A percentile compares a stretch with the other conserved stretches of the same genome.
These are phyloP conservation scores for Magnolia officinalis DNA, from an alignment of 164 flowering plant genomes.

Conservation along the genomic window DNA sequence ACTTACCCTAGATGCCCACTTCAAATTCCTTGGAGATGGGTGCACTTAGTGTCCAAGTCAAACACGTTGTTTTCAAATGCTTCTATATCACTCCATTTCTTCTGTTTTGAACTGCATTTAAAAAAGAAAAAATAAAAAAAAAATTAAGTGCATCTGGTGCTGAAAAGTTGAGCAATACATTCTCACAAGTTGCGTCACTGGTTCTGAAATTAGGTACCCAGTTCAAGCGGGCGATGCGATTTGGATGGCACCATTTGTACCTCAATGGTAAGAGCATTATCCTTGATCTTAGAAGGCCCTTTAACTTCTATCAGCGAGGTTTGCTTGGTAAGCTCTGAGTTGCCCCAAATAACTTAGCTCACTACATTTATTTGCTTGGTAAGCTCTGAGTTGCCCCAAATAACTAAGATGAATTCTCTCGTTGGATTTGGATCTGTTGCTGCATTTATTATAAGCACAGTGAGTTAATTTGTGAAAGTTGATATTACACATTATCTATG, in stretches of 20 bases:
- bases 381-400: no score
- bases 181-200: neutral
- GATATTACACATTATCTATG: neutral
- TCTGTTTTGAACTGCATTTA: neutral
- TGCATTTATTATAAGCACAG: slow-evolving; percentile 82
- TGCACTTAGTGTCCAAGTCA: neutral
- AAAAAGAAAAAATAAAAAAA: no score
- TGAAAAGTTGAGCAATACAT: neutral
- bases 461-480: slow-evolving; percentile 30
- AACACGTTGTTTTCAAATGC: neutral
- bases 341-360: no score
- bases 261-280: slow-evolving; percentile 67
- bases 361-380: no score
- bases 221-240: slow-evolving; percentile 90
- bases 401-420: slow-evolving; percentile 69
- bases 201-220: slow-evolving; percentile 63
- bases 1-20: no score
- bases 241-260: slow-evolving; percentile 99
- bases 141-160: no score
- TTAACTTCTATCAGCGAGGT: no score
- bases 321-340: no score
- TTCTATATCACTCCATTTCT: neutral
- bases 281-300: neutral
- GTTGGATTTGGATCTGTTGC: slow-evolving; percentile 91
- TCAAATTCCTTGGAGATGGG: no score